Evolutionary conservation across 441 rosid species (phyloP).

Genomic region (Gossypium schwendimanii): DNA sequence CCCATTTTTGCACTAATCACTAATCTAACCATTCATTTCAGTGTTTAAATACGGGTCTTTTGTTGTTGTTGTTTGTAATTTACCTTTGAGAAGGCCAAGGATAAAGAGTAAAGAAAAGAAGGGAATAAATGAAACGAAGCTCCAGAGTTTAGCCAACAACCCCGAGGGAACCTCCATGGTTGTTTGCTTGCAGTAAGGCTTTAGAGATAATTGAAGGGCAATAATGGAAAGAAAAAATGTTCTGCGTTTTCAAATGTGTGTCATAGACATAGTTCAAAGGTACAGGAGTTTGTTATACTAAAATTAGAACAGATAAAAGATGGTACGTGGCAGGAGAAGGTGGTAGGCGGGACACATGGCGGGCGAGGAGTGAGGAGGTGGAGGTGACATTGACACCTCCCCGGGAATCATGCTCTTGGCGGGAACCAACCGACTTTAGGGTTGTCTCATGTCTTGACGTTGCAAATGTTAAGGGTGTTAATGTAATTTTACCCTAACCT

Average conservation of each 20-base stretch:
- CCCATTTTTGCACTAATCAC: background rate
- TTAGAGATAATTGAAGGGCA: background rate
- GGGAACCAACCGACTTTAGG: constrained; percentile 25
- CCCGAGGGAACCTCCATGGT: constrained; percentile 63
- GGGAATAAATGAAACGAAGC: constrained; percentile 59
- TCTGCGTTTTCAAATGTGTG: no score
- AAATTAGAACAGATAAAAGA: background rate
- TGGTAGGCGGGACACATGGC: constrained; percentile 28
- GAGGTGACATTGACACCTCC: background rate
- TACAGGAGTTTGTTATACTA: constrained; percentile 1
- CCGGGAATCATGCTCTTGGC: constrained; percentile 21
- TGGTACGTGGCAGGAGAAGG: constrained; percentile 34
- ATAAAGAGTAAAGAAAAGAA: constrained; percentile 53
- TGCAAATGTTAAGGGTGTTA: background rate
- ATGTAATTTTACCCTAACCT: background rate
- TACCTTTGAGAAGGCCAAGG: constrained; percentile 69
- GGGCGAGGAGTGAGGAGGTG: background rate
- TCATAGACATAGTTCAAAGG: background rate
- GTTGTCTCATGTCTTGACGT: background rate
- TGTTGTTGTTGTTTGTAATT: background rate
- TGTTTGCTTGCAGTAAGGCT: background rate
- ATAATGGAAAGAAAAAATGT: background rate
- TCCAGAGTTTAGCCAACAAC: constrained; percentile 59
- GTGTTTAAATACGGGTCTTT: background rate
- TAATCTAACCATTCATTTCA: background rate